Percentiles rank a stretch among this genome's conserved stretches.
Conservation (phyloP, 2,329 filamentous ascomycete genomes). For the Colletotrichum melonis region DNA sequence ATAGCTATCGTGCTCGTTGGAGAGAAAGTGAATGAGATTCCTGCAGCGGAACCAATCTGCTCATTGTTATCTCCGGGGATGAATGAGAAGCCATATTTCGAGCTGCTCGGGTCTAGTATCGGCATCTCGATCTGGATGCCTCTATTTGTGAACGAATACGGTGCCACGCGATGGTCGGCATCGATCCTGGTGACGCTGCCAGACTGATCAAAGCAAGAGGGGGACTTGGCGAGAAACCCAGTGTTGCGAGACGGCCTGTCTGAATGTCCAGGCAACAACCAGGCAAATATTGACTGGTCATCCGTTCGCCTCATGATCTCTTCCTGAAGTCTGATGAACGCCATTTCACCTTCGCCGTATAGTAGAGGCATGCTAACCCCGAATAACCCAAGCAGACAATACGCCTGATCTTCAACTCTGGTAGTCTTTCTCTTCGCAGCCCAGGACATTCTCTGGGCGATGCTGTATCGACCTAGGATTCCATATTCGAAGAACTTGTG, state of each 20-base stretch:
- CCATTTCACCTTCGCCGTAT: background rate
- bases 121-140: background rate
- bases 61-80: background rate
- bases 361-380: background rate
- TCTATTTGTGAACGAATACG: background rate
- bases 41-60: background rate
- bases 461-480: background rate
- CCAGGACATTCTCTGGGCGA: constrained; percentile 6
- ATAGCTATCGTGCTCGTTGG: background rate
- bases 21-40: background rate
- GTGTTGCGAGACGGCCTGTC: background rate
- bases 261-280: background rate
- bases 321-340: background rate
- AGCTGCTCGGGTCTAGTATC: background rate
- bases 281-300: background rate
- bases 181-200: background rate
- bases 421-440: background rate
- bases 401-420: background rate
- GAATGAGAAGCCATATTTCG: background rate
- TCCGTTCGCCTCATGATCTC: background rate
- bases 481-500: background rate
- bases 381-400: background rate
- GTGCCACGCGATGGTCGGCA: background rate
- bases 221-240: background rate
- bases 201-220: background rate